Base-by-base conservation (phyloP, 2,329 filamentous ascomycete species). In the Cladosporium sp. region DNA sequence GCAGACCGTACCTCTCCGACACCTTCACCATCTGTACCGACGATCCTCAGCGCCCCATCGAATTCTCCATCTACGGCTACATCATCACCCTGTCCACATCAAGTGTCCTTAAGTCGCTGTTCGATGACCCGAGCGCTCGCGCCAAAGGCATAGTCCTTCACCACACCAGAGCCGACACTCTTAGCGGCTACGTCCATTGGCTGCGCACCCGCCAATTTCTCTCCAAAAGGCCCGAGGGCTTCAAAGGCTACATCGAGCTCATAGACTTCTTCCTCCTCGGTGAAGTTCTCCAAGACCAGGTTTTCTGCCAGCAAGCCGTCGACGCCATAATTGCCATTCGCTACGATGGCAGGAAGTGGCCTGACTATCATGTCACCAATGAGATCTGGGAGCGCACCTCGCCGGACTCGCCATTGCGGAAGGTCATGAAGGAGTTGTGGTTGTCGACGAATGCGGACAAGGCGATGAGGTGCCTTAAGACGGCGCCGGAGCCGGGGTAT, bases 231-330 rank as follows among this genome's bases (percentile, higher is more conserved):
- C 24, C 14, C 49, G 52, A 36, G 14, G 52, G n/a, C 12, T n/a
- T 18, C 8, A 57, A 32, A 10, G 10, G 8, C 28, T 57, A 57
- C n/a, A 4, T 18, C 52, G 26, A 57, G 18, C 24, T 64, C 4
- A 30, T 64, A 12, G 47, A 36, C 60, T 49, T 55, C 6, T 55
- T 44, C 14, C 36, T 55, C 14, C 30, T 55, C 7, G 60, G 49
- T 1, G 60, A 64, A 4, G 26, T 41, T n/a, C 18, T 64, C 28
- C 4, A 55, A 26, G 60, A 64, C 49, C 26, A 21, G 8, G 2
- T n/a, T 1, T 64, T 64, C 49, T 64, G 49, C n/a, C 24, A 21
- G 11, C n/a, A 38, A 24, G 49, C 55, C 21, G 21, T 64, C 34
- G 32, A 64, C 11, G 32, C 26, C 2, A 8, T 54, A 4, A 38